phyloP scores from a whole-genome alignment of 164 flowering plant genomes.

The Chimonanthus salicifolius region DNA sequence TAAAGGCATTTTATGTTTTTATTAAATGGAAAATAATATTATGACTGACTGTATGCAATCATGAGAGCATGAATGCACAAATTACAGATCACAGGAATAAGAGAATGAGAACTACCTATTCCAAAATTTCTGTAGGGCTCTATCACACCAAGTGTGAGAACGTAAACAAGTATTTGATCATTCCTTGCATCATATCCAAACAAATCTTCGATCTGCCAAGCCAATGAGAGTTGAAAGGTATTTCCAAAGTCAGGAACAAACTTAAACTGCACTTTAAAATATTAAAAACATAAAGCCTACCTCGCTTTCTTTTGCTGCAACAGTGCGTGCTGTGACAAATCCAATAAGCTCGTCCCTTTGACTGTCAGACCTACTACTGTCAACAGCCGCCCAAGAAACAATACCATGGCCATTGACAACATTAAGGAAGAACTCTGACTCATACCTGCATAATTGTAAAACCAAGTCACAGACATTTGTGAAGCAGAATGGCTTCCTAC shows the following conservation, averaged over 20 bases:
- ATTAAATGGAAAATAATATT: neutral
- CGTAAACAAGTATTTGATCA: conserved; percentile 71
- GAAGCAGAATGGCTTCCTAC: neutral
- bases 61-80: neutral
- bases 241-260: neutral
- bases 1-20: neutral
- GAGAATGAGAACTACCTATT: conserved; percentile 47
- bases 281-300: conserved; percentile 28
- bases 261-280: neutral
- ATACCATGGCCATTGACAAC: conserved; percentile 80
- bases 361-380: conserved; percentile 53
- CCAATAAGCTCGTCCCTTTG: conserved; percentile 81
- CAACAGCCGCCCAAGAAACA: conserved; percentile 97
- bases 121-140: conserved; percentile 79
- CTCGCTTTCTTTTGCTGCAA: conserved; percentile 82
- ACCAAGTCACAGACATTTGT: neutral
- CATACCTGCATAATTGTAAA: conserved; percentile 54
- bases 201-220: conserved; percentile 69
- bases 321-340: conserved; percentile 79
- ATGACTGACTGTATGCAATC: too few species aligned
- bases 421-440: conserved; percentile 81
- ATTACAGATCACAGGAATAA: neutral
- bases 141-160: conserved; percentile 87
- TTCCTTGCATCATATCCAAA: conserved; percentile 47
- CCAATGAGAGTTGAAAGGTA: conserved; percentile 7